Percentiles rank a stretch among this genome's conserved stretches.
Evolutionary conservation across 2,329 filamentous ascomycete genomes (phyloP).

Genomic region (Massarina eburnea): DNA sequence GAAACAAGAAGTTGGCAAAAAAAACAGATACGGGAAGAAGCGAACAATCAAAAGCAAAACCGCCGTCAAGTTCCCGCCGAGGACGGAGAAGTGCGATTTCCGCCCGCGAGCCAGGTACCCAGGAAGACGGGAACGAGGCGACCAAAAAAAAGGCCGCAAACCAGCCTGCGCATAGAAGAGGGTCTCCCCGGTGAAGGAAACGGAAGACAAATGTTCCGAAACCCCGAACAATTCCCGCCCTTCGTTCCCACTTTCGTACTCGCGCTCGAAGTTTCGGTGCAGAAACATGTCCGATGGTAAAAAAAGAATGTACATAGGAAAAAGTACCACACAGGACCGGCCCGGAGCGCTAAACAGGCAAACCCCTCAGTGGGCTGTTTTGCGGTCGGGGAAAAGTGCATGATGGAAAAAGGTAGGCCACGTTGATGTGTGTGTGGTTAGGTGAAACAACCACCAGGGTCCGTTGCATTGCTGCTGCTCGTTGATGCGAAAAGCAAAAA

Average conservation of each 20-base stretch:
- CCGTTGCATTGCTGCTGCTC: constrained; percentile 1
- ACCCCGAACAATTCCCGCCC: neutral
- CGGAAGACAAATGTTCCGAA: neutral
- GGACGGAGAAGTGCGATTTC: no score
- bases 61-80: no score
- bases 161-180: neutral
- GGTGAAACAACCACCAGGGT: constrained; percentile 28
- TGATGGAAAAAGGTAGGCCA: neutral
- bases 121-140: neutral
- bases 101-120: neutral
- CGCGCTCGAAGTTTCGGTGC: no score
- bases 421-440: neutral
- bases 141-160: neutral
- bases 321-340: no score
- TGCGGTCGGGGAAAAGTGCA: neutral
- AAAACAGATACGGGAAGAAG: neutral
- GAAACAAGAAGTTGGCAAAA: neutral
- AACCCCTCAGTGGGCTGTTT: neutral
- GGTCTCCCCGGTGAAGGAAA: neutral
- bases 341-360: neutral
- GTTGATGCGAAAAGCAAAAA: neutral
- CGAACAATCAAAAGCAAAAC: neutral
- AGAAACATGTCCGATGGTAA: no score
- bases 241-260: neutral
- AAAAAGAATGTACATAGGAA: no score